phyloP scores from a whole-genome alignment of 306 rosid species.

The Gillenia trifoliata region DNA sequence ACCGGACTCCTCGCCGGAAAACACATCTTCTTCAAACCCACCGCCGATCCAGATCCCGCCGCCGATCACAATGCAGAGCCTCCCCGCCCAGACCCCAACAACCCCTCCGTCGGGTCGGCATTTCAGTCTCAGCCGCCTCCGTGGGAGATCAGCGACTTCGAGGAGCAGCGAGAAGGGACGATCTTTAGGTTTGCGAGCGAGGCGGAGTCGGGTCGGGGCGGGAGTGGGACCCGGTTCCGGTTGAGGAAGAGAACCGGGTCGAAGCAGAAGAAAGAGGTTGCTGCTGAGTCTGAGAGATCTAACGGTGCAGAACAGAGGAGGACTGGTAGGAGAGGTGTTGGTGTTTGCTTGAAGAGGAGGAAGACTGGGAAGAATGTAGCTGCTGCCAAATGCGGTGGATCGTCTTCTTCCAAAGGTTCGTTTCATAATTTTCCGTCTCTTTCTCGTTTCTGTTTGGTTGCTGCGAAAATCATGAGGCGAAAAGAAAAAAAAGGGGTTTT shows the following conservation, averaged over 20 bases:
- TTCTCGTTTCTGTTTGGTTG: slow-evolving; percentile 3
- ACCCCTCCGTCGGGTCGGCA: not conserved
- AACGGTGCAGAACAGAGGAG: slow-evolving; percentile 24
- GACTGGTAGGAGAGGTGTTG: slow-evolving; percentile 27
- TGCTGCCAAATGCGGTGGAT: slow-evolving; percentile 27
- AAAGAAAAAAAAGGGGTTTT: not conserved
- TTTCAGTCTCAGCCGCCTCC: slow-evolving; percentile 18
- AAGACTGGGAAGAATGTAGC: slow-evolving; percentile 21
- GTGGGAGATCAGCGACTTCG: slow-evolving; percentile 11
- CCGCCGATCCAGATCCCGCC: not conserved
- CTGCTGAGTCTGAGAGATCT: slow-evolving; percentile 15
- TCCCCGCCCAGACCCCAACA: not conserved
- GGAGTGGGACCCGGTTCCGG: slow-evolving; percentile 14
- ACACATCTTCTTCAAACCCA: slow-evolving; percentile 27
- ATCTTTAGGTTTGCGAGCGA: slow-evolving; percentile 50
- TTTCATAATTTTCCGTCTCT: not conserved
- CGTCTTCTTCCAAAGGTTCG: slow-evolving; percentile 46
- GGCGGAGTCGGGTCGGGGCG: slow-evolving; percentile 10
- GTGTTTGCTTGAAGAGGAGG: slow-evolving; percentile 56
- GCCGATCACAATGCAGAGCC: slow-evolving; percentile 4
- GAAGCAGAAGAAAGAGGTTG: slow-evolving; percentile 20
- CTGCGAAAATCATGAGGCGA: not conserved
- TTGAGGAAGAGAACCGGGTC: slow-evolving; percentile 20
- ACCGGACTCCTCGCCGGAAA: slow-evolving; percentile 55
- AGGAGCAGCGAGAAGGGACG: slow-evolving; percentile 16